Evolutionary conservation across 2,329 filamentous ascomycete genomes (phyloP).

Genomic region (Helotiales sp.): DNA sequence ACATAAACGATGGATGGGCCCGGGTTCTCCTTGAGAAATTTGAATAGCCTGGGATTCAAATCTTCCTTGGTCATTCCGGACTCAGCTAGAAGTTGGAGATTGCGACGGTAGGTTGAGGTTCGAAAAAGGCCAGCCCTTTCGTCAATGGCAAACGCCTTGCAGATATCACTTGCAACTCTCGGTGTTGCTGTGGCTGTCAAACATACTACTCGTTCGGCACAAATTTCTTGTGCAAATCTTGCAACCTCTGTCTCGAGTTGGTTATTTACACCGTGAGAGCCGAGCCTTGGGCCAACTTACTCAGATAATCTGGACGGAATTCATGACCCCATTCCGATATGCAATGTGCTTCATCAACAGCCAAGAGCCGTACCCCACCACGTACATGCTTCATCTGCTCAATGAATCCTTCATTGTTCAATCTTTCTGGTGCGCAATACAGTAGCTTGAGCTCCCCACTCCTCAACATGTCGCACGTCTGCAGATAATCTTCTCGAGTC

Average conservation of each 20-base stretch:
- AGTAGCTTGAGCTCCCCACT: conserved; percentile 52
- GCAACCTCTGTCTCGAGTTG: conserved; percentile 41
- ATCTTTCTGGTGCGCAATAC: conserved; percentile 58
- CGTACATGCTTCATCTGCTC: conserved; percentile 53
- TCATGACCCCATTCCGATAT: conserved; percentile 57
- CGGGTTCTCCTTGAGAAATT: conserved; percentile 49
- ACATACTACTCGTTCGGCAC: conserved; percentile 59
- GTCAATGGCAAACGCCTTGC: conserved; percentile 51
- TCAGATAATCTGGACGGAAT: conserved; percentile 52
- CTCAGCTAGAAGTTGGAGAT: conserved; percentile 53
- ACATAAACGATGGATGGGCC: conserved; percentile 63
- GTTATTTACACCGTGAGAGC: neutral
- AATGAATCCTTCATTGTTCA: conserved; percentile 62
- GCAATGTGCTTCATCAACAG: conserved; percentile 59
- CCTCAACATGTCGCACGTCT: conserved; percentile 46
- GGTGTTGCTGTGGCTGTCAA: conserved; percentile 60
- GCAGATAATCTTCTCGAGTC: conserved; percentile 39
- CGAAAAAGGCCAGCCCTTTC: conserved; percentile 50
- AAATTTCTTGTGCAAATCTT: conserved; percentile 54
- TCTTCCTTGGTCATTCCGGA: conserved; percentile 43
- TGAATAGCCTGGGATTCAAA: conserved; percentile 45
- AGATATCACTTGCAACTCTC: conserved; percentile 54
- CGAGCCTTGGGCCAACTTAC: conserved; percentile 26
- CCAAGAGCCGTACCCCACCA: conserved; percentile 56
- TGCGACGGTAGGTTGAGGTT: conserved; percentile 58